Base-by-base conservation (phyloP, 768 basidiomycete genomes). In the Russula sp. region DNA sequence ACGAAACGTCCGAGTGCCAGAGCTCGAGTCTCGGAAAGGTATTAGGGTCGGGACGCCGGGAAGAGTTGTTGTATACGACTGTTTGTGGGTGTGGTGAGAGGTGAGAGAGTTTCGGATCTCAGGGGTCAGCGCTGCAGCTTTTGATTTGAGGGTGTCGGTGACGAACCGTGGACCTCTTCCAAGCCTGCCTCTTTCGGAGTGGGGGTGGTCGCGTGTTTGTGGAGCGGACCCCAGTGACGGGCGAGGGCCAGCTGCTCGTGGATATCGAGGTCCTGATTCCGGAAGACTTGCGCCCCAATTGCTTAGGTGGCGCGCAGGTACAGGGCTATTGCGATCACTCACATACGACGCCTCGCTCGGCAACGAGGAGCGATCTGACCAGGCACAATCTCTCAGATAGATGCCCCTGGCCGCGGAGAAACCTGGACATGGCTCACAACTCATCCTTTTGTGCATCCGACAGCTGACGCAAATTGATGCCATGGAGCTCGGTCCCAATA, bases 1-100 rank as follows among this genome's bases (percentile, higher is more conserved):
- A 93, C 5, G 87, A 82, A 7, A 86, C 88, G 71, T 93, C 92
- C 2, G 85, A 83, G 73, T 92, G 90, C 85, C 87, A 91, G 20
- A 93, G 78, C 66, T 91, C 90, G 14, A 84, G 66, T 70, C 87
- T 86, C 13, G 87, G 81, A 69, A 87, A 92, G 7, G 86, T 80
- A 36, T 79, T 73, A 5, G 81, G 69, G 66, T 88, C 84, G 10
- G 84, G 85, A 53, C 84, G 81, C 18, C 82, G 77, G 10, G 81
- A 82, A 25, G 79, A 75, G 70, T 87, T 85, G 62, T 82, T 87
- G 72, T 86, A 90, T 29, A 88, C 86, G 49, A 88, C 87, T 86
- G 67, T 16, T 57, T 38, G 59, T 18, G 18, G 35, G 11, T 56
- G 34, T 61, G 52, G 10, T 38, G 9, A 20, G 5, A 22, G 52